These are phyloP conservation scores for Arabis hirsuta DNA, from an alignment of 345 rosid genomes.

Conservation along the genomic window DNA sequence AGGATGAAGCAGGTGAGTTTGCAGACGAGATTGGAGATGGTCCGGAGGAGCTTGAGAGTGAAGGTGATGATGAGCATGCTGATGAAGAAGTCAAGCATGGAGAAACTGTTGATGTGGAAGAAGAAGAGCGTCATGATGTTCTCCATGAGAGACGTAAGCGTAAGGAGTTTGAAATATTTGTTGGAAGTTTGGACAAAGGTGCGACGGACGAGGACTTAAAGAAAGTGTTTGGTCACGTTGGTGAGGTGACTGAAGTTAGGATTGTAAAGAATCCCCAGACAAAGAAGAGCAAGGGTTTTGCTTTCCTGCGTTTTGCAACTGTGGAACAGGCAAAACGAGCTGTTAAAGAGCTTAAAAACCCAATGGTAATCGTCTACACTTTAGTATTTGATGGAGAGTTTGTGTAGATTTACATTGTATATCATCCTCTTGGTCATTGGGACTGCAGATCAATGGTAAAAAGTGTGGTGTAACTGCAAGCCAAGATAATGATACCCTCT, in stretches of 20 bases:
- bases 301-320: conserved; percentile 91
- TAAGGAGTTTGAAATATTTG: conserved; percentile 96
- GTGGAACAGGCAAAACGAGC: conserved; percentile 95
- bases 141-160: conserved; percentile 89
- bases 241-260: conserved; percentile 86
- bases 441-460: conserved; percentile 94
- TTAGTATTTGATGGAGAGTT: conserved; percentile 44
- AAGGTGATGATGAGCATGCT: conserved; percentile 59
- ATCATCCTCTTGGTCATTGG: conserved; percentile 47
- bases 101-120: conserved; percentile 57
- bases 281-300: conserved; percentile 95
- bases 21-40: conserved; percentile 69
- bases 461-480: conserved; percentile 96
- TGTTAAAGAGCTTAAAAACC: conserved; percentile 73
- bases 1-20: conserved; percentile 67
- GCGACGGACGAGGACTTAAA: conserved; percentile 79
- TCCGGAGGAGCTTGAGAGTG: conserved; percentile 62
- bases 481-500: conserved; percentile 95
- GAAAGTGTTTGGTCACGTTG: conserved; percentile 78
- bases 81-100: conserved; percentile 55
- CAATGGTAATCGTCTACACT: conserved; percentile 71
- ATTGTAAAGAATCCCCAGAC: conserved; percentile 90
- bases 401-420: conserved; percentile 43
- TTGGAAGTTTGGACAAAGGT: conserved; percentile 92
- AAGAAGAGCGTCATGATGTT: conserved; percentile 66